A percentile compares a stretch with the other conserved stretches of the same genome.
Conservation (phyloP, 1,284 basidiomycete species). For the Leucoagaricus sp. region DNA sequence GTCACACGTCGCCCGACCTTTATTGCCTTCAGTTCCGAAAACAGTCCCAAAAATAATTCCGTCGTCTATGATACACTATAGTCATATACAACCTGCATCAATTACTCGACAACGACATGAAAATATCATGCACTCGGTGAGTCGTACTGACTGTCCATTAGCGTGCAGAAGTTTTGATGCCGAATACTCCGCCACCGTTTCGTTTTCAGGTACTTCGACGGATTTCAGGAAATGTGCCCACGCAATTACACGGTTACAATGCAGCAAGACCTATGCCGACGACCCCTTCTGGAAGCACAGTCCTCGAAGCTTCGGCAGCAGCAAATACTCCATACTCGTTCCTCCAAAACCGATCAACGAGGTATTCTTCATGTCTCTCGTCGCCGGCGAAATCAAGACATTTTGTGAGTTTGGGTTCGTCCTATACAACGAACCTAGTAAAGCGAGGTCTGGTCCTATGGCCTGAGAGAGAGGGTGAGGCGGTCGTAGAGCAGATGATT, state of each 20-base stretch:
- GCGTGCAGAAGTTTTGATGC: neutral
- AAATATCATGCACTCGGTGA: conserved; percentile 5
- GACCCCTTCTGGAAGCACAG: conserved; percentile 4
- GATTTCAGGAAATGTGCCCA: conserved; percentile 12
- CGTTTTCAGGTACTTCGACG: conserved; percentile 1
- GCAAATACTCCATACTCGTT: conserved; percentile 26
- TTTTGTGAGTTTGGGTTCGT: conserved; percentile 44
- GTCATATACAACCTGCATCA: conserved; percentile 7
- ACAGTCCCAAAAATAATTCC: conserved; percentile 9
- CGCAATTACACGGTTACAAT: conserved; percentile 13
- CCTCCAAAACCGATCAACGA: conserved; percentile 35
- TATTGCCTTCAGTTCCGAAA: neutral
- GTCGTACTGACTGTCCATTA: neutral
- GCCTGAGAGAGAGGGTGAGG: conserved; percentile 23
- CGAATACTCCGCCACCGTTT: no score
- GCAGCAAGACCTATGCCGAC: conserved; percentile 14
- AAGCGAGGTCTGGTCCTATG: conserved; percentile 46
- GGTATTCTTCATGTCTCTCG: conserved; percentile 39
- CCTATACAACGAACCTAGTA: conserved; percentile 39
- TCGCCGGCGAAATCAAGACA: conserved; percentile 33
- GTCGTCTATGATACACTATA: conserved; percentile 9
- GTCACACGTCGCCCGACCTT: neutral
- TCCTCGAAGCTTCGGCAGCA: neutral
- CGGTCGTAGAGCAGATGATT: conserved; percentile 10
- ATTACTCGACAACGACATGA: conserved; percentile 13